A percentile compares a stretch with the other conserved stretches of the same genome.
These are phyloP conservation scores for Pleurotus tuoliensis DNA, from an alignment of 768 basidiomycete genomes.

Conservation along the genomic window DNA sequence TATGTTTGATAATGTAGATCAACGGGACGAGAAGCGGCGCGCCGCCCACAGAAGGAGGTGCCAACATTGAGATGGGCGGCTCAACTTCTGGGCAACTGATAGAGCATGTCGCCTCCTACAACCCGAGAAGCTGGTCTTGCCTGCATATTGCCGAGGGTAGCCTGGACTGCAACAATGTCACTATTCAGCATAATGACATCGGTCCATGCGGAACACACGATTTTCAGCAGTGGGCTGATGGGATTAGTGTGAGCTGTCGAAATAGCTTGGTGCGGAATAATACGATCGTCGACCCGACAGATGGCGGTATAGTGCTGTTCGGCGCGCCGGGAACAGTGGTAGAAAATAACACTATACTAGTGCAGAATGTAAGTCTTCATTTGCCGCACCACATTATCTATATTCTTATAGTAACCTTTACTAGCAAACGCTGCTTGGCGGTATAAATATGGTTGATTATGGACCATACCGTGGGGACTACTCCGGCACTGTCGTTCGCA, in stretches of 20 bases:
- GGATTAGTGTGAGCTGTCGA: constrained; percentile 69
- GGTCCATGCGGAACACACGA: constrained; percentile 68
- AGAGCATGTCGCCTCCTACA: constrained; percentile 71
- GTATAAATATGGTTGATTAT: constrained; percentile 77
- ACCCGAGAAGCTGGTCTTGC: constrained; percentile 82
- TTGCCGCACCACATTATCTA: not conserved
- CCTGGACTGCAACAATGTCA: constrained; percentile 57
- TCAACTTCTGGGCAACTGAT: constrained; percentile 66
- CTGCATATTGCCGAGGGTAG: constrained; percentile 73
- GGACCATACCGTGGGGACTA: constrained; percentile 66
- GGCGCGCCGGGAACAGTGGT: constrained; percentile 70
- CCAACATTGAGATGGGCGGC: constrained; percentile 85
- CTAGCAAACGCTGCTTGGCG: constrained; percentile 67
- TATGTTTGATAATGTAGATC: constrained; percentile 41
- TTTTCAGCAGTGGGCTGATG: constrained; percentile 79
- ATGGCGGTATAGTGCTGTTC: constrained; percentile 78
- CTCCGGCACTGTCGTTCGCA: constrained; percentile 56
- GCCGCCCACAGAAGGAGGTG: constrained; percentile 55
- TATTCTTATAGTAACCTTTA: not conserved
- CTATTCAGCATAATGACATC: constrained; percentile 79
- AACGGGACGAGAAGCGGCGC: constrained; percentile 64
- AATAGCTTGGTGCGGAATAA: constrained; percentile 64
- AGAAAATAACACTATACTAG: constrained; percentile 75
- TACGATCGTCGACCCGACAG: constrained; percentile 67
- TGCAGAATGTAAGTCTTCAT: constrained; percentile 48